These are phyloP conservation scores for Moesziomyces sp. DNA, from an alignment of 1,284 basidiomycete species.

Conservation along the genomic window DNA sequence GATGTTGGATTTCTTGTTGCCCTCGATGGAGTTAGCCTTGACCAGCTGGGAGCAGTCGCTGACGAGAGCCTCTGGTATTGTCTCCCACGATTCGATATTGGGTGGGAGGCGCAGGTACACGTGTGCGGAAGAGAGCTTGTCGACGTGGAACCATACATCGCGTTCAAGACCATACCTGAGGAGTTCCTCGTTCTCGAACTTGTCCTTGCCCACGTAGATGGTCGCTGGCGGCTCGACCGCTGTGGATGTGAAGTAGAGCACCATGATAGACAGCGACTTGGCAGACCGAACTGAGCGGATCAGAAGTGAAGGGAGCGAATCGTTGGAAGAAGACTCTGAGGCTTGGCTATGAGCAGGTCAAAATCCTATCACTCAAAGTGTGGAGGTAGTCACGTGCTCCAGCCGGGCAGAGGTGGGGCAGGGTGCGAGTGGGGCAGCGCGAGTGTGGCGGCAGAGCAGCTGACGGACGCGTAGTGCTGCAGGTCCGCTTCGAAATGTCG, in stretches of 20 bases:
- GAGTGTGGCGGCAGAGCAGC: background rate
- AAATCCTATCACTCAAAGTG: background rate
- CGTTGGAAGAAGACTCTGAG: background rate
- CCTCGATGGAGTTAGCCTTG: slow-evolving; percentile 97
- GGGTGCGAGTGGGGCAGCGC: background rate
- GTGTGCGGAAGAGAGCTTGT: slow-evolving; percentile 69
- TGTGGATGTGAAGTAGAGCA: slow-evolving; percentile 73
- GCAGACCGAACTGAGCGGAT: background rate
- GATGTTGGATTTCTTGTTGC: slow-evolving; percentile 93
- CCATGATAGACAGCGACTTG: slow-evolving; percentile 68
- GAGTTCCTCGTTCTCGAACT: slow-evolving; percentile 81
- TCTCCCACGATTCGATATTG: slow-evolving; percentile 81
- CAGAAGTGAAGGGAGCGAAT: background rate
- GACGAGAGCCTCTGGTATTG: slow-evolving; percentile 81
- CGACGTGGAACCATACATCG: slow-evolving; percentile 74
- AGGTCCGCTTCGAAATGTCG: background rate
- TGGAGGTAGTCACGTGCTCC: slow-evolving; percentile 42
- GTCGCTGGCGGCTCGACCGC: slow-evolving; percentile 76
- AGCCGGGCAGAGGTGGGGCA: background rate
- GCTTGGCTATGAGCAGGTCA: too few relatives aligned
- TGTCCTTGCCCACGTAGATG: slow-evolving; percentile 96
- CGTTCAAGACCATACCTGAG: slow-evolving; percentile 78
- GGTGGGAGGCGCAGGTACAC: slow-evolving; percentile 84
- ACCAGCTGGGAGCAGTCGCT: slow-evolving; percentile 91
- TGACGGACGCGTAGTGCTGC: slow-evolving; percentile 15